phyloP scores from a whole-genome alignment of 2,329 filamentous ascomycete genomes.

The Sporothrix pseudoabietina region DNA sequence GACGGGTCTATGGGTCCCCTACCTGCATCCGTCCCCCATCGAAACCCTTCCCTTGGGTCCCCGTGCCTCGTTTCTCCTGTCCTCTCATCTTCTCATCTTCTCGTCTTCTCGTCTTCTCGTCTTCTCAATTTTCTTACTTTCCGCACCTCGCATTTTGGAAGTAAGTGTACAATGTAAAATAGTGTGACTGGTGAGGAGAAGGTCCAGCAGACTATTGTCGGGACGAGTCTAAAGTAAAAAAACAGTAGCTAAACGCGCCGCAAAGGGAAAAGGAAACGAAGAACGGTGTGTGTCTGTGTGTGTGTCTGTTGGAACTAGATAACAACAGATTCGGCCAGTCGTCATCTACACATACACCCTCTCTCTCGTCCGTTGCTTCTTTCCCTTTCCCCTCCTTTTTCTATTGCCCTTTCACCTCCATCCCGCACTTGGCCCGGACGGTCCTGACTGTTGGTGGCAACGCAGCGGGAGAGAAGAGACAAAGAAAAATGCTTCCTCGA shows the following conservation, averaged over 20 bases:
- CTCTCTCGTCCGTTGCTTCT: background rate
- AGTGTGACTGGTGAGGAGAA: background rate
- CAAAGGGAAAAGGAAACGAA: background rate
- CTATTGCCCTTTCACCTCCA: background rate
- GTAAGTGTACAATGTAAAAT: background rate
- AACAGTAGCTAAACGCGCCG: background rate
- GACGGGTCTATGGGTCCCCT: background rate
- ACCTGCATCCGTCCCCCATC: background rate
- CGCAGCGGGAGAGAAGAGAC: background rate
- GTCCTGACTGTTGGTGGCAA: background rate
- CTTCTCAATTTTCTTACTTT: background rate
- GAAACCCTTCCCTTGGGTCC: slow-evolving; percentile 7
- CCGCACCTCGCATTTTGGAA: background rate
- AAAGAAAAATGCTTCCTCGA: background rate
- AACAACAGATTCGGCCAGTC: background rate
- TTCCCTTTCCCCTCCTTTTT: background rate
- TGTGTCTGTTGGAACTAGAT: slow-evolving; percentile 19
- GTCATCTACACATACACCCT: background rate
- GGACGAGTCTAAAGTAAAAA: slow-evolving; percentile 4
- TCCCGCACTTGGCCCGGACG: background rate
- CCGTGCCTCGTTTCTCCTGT: background rate
- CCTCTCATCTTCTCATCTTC: background rate
- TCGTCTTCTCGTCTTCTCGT: too few relatives aligned
- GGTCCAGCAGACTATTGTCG: background rate
- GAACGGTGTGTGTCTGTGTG: background rate